Evolutionary conservation across 1,139 yeast genomes (phyloP), one percentile per base, ranked within the genome.

Genomic region (Kodamaea arcana): DNA sequence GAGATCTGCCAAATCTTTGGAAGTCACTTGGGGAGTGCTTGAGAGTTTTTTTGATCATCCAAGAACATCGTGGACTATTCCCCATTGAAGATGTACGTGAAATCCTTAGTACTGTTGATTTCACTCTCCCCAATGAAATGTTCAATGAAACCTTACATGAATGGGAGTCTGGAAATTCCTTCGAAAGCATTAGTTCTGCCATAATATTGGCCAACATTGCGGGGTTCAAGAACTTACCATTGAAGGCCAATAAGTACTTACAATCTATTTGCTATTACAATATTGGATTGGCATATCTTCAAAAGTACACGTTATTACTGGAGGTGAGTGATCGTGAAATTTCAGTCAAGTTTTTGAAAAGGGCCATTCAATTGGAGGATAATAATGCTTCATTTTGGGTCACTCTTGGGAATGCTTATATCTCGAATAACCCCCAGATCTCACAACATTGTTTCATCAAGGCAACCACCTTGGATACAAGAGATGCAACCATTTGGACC

Each of bases 401-500:
- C 33, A 82, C 85, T 0, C 68, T 90, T 27, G 98, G 97, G 10
- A 73, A 83, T 43, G 80, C 86, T 0, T 69, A 68, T 33, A 69
- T 80, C 31, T 62, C 76, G 2, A 56, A 65, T 4, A 83, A 79
- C 46, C 81, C 92, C 0, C 73, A 74, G 34, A 83, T 87, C 6
- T 70, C 97, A 0, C 99, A 92, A 55, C 98, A 92, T 58, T 87
- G 97, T 54, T 86, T 84, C 48, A 84, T 94, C 46, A 83, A 86
- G 43, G 92, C 97, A 0, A 62, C 80, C 2, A 70, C 86, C 0
- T 59, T 87, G 29, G 82, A 84, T 35, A 75, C 84, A 3, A 75
- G 78, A 38, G 86, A 85, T 43, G 75, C 83, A 1, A 62, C 63
- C 15, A 73, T 82, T 5, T 92, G 97, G 97, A 73, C 80, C 13